Conservation (phyloP, 176 grass and related monocot genomes). For the Cenchrus fungigraminus region DNA sequence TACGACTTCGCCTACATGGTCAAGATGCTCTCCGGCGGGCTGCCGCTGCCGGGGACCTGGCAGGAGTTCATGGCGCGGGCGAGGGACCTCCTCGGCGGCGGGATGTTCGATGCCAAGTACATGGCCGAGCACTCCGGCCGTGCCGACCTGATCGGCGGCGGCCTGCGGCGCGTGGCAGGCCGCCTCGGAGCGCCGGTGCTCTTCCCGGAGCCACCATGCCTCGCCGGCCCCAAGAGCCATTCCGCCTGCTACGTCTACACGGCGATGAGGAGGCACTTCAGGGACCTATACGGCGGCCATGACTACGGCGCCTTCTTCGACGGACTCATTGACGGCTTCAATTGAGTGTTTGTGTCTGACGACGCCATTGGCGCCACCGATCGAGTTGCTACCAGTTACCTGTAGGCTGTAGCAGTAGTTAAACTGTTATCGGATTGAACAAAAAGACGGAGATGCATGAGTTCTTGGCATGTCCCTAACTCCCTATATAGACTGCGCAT, state of each 20-base stretch:
- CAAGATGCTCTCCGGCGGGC: neutral
- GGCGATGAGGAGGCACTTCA: neutral
- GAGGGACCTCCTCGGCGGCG: neutral
- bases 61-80: neutral
- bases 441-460: no score
- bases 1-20: neutral
- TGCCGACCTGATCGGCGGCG: neutral
- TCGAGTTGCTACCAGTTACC: no score
- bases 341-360: no score
- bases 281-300: no score
- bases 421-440: no score
- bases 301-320: neutral
- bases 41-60: neutral
- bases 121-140: neutral
- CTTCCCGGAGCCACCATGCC: neutral
- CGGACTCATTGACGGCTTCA: neutral
- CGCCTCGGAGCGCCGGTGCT: neutral
- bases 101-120: slow-evolving; percentile 1
- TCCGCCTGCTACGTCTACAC: neutral
- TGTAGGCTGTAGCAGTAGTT: no score
- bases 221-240: neutral
- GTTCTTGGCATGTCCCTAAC: no score
- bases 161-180: neutral
- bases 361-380: no score
- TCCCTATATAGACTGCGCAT: no score